These are phyloP conservation scores for Torulaspora pretoriensis DNA, from an alignment of 1,139 yeast genomes.

Conservation along the genomic window DNA sequence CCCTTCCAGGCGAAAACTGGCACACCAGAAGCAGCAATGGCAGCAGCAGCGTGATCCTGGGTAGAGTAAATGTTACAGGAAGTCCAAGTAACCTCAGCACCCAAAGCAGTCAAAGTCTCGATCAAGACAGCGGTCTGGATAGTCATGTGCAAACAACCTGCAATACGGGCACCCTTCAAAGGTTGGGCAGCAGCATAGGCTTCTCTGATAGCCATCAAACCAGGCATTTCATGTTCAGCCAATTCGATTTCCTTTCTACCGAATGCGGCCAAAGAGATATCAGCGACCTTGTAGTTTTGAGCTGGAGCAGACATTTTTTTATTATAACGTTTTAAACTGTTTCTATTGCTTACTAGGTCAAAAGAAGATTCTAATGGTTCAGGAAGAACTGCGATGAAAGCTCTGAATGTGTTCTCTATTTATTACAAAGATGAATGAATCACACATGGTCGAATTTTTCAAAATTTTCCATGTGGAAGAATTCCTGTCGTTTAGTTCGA, in stretches of 20 bases:
- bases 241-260: slow-evolving; percentile 99
- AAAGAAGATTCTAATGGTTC: background rate
- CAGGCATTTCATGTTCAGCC: slow-evolving; percentile 99
- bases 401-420: background rate
- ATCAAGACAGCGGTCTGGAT: slow-evolving; percentile 98
- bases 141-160: slow-evolving; percentile 99
- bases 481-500: background rate
- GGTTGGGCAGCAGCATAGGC: slow-evolving; percentile 93
- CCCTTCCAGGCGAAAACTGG: slow-evolving; percentile 99
- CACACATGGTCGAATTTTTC: background rate
- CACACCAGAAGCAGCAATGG: slow-evolving; percentile 98
- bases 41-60: slow-evolving; percentile 99
- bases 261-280: slow-evolving; percentile 97
- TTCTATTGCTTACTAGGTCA: background rate
- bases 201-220: slow-evolving; percentile 96
- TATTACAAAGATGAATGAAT: background rate
- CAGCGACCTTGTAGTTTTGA: slow-evolving; percentile 91
- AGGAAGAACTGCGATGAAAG: background rate
- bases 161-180: slow-evolving; percentile 96
- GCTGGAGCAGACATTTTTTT: slow-evolving; percentile 52
- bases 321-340: background rate
- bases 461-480: slow-evolving; percentile 8
- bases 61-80: slow-evolving; percentile 99
- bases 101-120: slow-evolving; percentile 94
- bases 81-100: slow-evolving; percentile 99